Evolutionary conservation across 1,284 basidiomycete genomes (phyloP), one percentile per base, ranked within the genome.

Genomic region (Waitea zeae): DNA sequence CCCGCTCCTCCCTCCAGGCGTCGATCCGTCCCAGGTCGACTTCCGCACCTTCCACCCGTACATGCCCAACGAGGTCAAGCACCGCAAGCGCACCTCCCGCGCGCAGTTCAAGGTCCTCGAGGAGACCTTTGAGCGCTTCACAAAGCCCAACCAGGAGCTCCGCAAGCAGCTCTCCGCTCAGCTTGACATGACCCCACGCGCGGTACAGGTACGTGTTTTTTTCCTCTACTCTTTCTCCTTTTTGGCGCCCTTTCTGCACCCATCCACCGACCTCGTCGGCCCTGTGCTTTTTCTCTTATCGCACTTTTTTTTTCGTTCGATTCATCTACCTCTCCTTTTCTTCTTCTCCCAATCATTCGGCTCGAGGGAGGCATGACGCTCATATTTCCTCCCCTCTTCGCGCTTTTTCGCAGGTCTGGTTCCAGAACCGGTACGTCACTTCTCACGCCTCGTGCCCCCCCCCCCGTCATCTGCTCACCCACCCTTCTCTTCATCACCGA

Each of bases 191-290:
- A 86, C 83, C 14, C 74, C 87, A 17, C 64, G 90, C 40, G 87
- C 87, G 30, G 84, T 96, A 2, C 90, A 96, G 67, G 89, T 92
- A 42, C 47, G 73, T 56, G n/a, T n/a, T n/a, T n/a, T n/a, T n/a
- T 36, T 28, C 34, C 44, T n/a, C 22, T 26, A 26, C 7, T 26
- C 22, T 26, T n/a, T n/a, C 7, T 26, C 24, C 31, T 30, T 34
- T 33, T 36, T 41, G 36, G 9, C 28, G 39, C 17, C 17, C n/a
- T 36, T 34, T 24, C 33, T 37, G 38, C 6, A 17, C 36, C 37
- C 19, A 33, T 24, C 29, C 35, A 39, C 43, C 44, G 44, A 38
- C 17, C 36, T 30, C 13, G 11, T 13, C 33, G 28, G 3, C 29
- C 17, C 26, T 24, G 6, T 17, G 11, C 20, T 20, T 24, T 34